Percentiles rank a stretch among this genome's conserved stretches.
These are phyloP conservation scores for Hypoxylon sp. DNA, from an alignment of 2,329 filamentous ascomycete species.

Conservation along the genomic window DNA sequence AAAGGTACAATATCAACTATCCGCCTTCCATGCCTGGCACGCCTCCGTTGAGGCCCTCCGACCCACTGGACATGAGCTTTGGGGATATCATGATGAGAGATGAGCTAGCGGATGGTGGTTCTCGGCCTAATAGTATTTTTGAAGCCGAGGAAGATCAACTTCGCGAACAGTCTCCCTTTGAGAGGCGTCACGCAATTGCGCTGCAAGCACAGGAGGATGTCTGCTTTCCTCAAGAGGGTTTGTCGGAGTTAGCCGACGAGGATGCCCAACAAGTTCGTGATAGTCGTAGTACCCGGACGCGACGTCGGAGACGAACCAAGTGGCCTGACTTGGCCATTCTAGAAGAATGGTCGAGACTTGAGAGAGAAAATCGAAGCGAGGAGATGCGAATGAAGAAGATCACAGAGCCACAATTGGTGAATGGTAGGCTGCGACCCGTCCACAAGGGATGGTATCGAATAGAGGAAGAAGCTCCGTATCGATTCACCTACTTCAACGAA, in stretches of 20 bases:
- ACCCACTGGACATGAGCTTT: conserved; percentile 70
- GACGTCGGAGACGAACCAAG: conserved; percentile 75
- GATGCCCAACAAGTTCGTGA: conserved; percentile 70
- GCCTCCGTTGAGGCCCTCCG: conserved; percentile 65
- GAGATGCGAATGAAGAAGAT: conserved; percentile 90
- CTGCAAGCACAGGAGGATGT: conserved; percentile 86
- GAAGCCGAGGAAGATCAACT: conserved; percentile 48
- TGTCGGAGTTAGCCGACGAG: conserved; percentile 87
- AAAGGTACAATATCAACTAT: conserved; percentile 76
- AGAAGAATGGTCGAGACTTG: conserved; percentile 90
- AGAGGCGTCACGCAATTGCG: conserved; percentile 70
- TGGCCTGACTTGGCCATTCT: conserved; percentile 90
- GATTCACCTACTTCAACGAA: conserved; percentile 99
- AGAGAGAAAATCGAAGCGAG: conserved; percentile 89
- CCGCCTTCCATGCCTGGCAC: conserved; percentile 77
- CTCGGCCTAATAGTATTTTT: conserved; percentile 44
- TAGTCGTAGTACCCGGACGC: conserved; percentile 54
- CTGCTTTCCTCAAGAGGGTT: conserved; percentile 85
- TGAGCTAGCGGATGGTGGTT: conserved; percentile 64
- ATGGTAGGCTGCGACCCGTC: conserved; percentile 86
- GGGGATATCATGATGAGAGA: conserved; percentile 80
- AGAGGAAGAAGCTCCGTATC: conserved; percentile 90
- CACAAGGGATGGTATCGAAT: conserved; percentile 86
- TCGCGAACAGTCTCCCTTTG: conserved; percentile 56
- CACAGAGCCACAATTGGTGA: conserved; percentile 92